Evolutionary conservation across 163 green algal species (phyloP), one percentile per base, ranked within the genome.

Genomic region (Scenedesmus sp.): DNA sequence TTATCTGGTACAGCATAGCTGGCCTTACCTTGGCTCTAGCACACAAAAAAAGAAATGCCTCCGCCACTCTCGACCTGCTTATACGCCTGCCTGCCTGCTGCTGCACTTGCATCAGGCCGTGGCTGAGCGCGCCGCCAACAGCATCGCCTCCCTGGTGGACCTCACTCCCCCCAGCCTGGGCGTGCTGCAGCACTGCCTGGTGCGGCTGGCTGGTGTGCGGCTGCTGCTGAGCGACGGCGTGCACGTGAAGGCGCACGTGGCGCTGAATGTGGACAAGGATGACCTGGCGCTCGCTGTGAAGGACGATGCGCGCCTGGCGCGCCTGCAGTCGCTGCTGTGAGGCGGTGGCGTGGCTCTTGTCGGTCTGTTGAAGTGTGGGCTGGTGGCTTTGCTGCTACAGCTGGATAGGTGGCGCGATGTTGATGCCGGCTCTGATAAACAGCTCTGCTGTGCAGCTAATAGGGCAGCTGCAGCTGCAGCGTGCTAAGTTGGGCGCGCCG

Each of bases 231-330:
- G 84, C 76, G 89, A 92, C 89, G 92, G 86, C 62, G 77, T 52
- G 10, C 86, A 91, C 76, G 66, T 94, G 18, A 92, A 94, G 55
- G 89, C 86, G 5, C 93, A 92, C 18, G 74, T 98, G 89, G 91
- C 95, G 18, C 93, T 98, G 8, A 96, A 97, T 70, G 91, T 98
- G 23, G 88, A 94, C 7, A 88, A 87, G n/a, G 94, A 96, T 64
- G 96, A 98, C 74, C 76, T 97, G 13, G 84, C 93, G 15, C 86
- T 91, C n/a, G 94, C 93, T 16, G 77, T 98, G 55, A 88, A 73
- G 56, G 81, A 89, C 3, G 95, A 97, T 84, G 13, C 67, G 66
- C 67, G 91, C 23, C 90, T 97, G 70, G 67, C 62, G 15, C 92
- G 93, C n/a, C 86, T 96, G 79, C 74, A 95, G 34, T 54, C 82